Conservation (phyloP, 2,329 filamentous ascomycete species). For the Colletotrichum sp. region DNA sequence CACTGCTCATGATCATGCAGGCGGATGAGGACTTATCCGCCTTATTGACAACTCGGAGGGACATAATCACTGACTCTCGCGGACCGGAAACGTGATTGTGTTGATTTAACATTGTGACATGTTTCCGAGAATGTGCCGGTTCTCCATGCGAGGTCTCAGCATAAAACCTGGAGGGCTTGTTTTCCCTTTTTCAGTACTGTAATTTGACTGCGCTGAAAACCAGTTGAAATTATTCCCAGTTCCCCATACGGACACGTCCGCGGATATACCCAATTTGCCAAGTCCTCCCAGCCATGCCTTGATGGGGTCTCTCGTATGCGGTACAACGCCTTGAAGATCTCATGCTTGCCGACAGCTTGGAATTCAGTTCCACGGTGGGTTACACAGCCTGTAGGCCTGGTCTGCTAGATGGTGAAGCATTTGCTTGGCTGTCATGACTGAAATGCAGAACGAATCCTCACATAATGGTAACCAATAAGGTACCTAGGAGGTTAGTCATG, state of each 20-base stretch:
- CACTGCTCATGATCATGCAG: background rate
- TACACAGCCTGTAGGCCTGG: background rate
- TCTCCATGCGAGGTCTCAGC: background rate
- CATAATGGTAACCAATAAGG: background rate
- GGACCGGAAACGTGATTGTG: background rate
- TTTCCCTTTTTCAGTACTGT: background rate
- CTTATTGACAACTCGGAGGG: background rate
- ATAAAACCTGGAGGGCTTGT: background rate
- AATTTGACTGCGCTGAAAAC: background rate
- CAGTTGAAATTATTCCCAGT: background rate
- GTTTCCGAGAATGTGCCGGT: background rate
- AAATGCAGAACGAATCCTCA: background rate
- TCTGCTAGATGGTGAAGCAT: fast-evolving
- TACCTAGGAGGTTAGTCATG: too few species aligned
- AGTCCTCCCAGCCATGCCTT: background rate
- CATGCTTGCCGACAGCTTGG: background rate
- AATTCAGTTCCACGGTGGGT: background rate
- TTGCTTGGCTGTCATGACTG: background rate
- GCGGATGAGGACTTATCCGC: background rate
- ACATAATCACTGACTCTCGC: background rate
- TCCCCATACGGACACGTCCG: background rate
- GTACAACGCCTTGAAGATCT: background rate
- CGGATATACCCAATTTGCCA: background rate
- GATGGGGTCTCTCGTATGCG: background rate
- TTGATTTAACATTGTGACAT: background rate